A percentile compares a stretch with the other conserved stretches of the same genome.
These are phyloP conservation scores for Naematelia encephala DNA, from an alignment of 768 basidiomycete genomes.

Conservation along the genomic window DNA sequence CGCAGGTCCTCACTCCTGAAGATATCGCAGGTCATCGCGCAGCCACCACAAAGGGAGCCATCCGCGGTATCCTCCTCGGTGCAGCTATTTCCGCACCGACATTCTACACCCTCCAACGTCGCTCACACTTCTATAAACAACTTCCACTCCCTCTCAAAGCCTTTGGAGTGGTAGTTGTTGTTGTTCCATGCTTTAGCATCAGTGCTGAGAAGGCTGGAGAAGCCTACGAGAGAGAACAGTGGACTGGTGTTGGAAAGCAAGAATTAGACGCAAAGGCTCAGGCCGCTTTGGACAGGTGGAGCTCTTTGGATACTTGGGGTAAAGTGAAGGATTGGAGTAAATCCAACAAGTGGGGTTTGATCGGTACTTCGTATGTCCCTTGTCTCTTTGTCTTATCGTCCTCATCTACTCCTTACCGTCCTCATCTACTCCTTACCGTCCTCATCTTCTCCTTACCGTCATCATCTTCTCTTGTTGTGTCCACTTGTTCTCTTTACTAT, in stretches of 20 bases:
- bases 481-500: neutral
- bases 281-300: slow-evolving; percentile 33
- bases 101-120: slow-evolving; percentile 25
- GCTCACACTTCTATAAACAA: slow-evolving; percentile 28
- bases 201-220: slow-evolving; percentile 47
- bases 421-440: neutral
- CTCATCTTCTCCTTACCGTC: neutral
- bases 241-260: slow-evolving; percentile 38
- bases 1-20: slow-evolving; percentile 12
- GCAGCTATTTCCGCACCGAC: slow-evolving; percentile 26
- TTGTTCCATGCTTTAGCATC: slow-evolving; percentile 40
- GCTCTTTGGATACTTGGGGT: slow-evolving; percentile 23
- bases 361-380: slow-evolving; percentile 35
- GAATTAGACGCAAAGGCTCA: slow-evolving; percentile 31
- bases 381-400: neutral
- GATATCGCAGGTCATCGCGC: slow-evolving; percentile 24
- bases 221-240: slow-evolving; percentile 37
- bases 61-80: slow-evolving; percentile 36
- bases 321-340: slow-evolving; percentile 43
- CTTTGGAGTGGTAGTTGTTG: slow-evolving; percentile 33
- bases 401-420: neutral
- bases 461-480: neutral
- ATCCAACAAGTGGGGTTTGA: slow-evolving; percentile 43
- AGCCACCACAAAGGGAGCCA: slow-evolving; percentile 38
- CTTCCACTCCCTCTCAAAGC: slow-evolving; percentile 45